Percentiles rank a stretch among this genome's conserved stretches.
Evolutionary conservation across 2,329 filamentous ascomycete genomes (phyloP).

Genomic region (Boeremia lycopersici): DNA sequence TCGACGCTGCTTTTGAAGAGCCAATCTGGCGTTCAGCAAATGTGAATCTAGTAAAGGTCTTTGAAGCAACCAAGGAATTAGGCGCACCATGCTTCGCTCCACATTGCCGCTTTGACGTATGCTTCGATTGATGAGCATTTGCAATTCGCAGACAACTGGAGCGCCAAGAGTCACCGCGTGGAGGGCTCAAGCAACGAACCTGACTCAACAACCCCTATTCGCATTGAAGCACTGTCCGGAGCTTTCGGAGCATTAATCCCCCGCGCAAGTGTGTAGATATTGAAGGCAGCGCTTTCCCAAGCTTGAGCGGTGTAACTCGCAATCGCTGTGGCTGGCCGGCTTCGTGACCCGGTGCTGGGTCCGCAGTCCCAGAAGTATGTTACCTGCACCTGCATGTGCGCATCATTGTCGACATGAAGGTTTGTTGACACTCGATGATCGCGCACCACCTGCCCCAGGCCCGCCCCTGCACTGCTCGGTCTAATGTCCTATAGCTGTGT

Average conservation of each 20-base stretch:
- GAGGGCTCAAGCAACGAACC: conserved; percentile 1
- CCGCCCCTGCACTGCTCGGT: conserved; percentile 1
- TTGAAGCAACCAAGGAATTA: background rate
- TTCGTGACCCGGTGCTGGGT: background rate
- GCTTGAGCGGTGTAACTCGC: background rate
- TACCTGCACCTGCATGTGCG: conserved; percentile 2
- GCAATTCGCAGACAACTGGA: conserved; percentile 7
- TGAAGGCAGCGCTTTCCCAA: background rate
- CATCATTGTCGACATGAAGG: conserved; percentile 4
- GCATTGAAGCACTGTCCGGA: background rate
- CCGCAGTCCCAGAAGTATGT: background rate
- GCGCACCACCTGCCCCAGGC: background rate
- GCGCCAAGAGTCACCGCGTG: conserved; percentile 9
- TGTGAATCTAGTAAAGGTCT: background rate
- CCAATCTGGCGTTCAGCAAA: background rate
- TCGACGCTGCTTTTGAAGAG: conserved; percentile 1
- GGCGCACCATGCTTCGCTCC: conserved; percentile 17
- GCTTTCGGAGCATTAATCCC: background rate
- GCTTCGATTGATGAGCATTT: conserved; percentile 8
- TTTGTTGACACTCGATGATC: conserved; percentile 1
- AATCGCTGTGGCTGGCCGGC: conserved; percentile 4
- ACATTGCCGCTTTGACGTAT: conserved; percentile 11
- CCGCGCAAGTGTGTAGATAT: background rate
- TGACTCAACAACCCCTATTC: conserved; percentile 7
- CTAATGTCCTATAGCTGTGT: background rate